phyloP scores from a whole-genome alignment of 1,139 yeast species.

The Debaryomycetaceae sp. region DNA sequence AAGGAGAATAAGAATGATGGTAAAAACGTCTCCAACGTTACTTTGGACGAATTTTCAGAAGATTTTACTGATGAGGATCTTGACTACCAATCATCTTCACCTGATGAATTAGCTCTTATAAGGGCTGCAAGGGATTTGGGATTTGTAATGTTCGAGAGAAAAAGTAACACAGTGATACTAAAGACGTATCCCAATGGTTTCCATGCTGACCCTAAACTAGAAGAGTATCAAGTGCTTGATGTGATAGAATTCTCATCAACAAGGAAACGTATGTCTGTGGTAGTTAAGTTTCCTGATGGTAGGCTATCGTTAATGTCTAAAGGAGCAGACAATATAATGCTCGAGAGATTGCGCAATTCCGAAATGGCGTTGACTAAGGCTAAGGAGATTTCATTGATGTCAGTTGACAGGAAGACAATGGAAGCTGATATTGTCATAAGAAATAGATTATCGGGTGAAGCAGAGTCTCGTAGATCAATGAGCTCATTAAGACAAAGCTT shows the following conservation, averaged over 20 bases:
- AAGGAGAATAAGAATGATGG: constrained; percentile 11
- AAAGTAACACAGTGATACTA: constrained; percentile 54
- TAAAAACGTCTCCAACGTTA: constrained; percentile 9
- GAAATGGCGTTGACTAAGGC: constrained; percentile 62
- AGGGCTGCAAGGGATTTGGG: constrained; percentile 96
- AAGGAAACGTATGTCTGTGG: constrained; percentile 92
- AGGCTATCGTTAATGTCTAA: constrained; percentile 78
- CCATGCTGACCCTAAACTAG: constrained; percentile 57
- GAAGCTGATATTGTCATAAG: constrained; percentile 80
- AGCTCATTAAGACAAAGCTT: constrained; percentile 34
- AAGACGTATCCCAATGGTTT: constrained; percentile 85
- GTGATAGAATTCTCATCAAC: constrained; percentile 81
- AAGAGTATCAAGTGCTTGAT: constrained; percentile 71
- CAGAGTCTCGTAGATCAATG: constrained; percentile 22
- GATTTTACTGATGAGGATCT: constrained; percentile 44
- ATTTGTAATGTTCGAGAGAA: constrained; percentile 69
- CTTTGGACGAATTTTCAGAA: constrained; percentile 11
- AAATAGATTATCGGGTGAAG: constrained; percentile 37
- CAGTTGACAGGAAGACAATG: constrained; percentile 63
- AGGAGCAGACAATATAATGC: constrained; percentile 93
- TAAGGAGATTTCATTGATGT: constrained; percentile 55
- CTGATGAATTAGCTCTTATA: constrained; percentile 91
- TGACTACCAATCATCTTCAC: constrained; percentile 89
- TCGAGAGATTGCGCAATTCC: constrained; percentile 63
- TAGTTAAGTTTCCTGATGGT: constrained; percentile 77